Percentiles rank a stretch among this genome's conserved stretches.
Conservation (phyloP, 2,329 filamentous ascomycete genomes). For the Clonostachys byssicola region DNA sequence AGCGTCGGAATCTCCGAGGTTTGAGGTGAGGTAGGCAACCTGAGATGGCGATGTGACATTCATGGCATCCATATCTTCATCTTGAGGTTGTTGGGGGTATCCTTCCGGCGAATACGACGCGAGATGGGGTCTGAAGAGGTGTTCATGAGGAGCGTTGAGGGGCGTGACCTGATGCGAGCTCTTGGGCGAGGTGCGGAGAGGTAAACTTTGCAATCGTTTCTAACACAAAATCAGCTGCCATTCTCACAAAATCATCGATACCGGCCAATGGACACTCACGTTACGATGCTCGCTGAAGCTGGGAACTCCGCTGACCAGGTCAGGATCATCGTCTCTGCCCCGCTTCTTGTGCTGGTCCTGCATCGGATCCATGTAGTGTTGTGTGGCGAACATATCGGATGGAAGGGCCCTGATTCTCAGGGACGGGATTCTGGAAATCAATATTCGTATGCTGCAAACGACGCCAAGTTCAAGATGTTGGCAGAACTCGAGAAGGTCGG, state of each 20-base stretch:
- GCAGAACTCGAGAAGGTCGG: too few relatives aligned
- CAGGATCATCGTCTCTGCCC: constrained; percentile 40
- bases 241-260: constrained; percentile 6
- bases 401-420: too few relatives aligned
- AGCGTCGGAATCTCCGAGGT: constrained; percentile 4
- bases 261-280: constrained; percentile 23
- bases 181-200: constrained; percentile 40
- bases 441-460: too few relatives aligned
- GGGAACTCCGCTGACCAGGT: constrained; percentile 23
- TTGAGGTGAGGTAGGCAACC: background rate
- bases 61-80: constrained; percentile 39
- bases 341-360: constrained; percentile 36
- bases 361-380: constrained; percentile 21
- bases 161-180: constrained; percentile 27
- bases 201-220: constrained; percentile 52
- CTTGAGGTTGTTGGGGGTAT: constrained; percentile 9
- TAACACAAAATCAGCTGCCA: constrained; percentile 11
- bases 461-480: too few relatives aligned
- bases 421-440: too few relatives aligned
- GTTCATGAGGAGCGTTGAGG: constrained; percentile 32
- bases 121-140: constrained; percentile 18
- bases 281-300: constrained; percentile 48
- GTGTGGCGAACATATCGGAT: constrained; percentile 28
- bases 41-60: background rate
- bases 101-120: constrained; percentile 18